Conservation (phyloP, 139 green algal species). For the Asterochloris erici region DNA sequence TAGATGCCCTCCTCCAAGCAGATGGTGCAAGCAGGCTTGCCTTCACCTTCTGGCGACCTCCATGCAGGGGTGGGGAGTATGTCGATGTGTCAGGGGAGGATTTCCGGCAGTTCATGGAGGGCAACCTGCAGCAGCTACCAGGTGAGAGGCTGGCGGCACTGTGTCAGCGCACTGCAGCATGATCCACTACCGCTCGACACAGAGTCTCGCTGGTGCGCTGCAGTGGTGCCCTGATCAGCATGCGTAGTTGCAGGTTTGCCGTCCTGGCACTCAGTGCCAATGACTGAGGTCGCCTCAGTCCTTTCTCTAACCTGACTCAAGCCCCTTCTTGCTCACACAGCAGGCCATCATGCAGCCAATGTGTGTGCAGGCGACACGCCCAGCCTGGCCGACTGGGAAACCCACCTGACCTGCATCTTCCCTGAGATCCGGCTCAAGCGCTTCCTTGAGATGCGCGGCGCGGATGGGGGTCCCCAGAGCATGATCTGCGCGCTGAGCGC, state of each 20-base stretch:
- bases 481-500: conserved; percentile 93
- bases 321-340: neutral
- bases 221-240: no score
- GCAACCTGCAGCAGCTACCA: conserved; percentile 74
- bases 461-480: conserved; percentile 88
- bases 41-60: no score
- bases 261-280: no score
- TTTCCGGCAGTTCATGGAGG: conserved; percentile 93
- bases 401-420: conserved; percentile 97
- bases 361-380: conserved; percentile 66
- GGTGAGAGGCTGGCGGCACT: conserved; percentile 30
- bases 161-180: no score
- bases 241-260: no score
- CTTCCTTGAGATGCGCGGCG: conserved; percentile 97
- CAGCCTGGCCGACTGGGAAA: conserved; percentile 91
- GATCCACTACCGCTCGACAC: no score
- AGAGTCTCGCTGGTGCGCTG: no score
- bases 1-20: no score
- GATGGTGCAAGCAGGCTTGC: no score
- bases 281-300: neutral
- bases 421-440: conserved; percentile 94
- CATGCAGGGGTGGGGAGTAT: conserved; percentile 76
- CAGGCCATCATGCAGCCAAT: neutral
- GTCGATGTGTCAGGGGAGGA: conserved; percentile 73
- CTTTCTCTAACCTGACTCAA: neutral